Evolutionary conservation across 2,329 filamentous ascomycete species (phyloP), one percentile per base, ranked within the genome.

Genomic region (Colletotrichum godetiae): DNA sequence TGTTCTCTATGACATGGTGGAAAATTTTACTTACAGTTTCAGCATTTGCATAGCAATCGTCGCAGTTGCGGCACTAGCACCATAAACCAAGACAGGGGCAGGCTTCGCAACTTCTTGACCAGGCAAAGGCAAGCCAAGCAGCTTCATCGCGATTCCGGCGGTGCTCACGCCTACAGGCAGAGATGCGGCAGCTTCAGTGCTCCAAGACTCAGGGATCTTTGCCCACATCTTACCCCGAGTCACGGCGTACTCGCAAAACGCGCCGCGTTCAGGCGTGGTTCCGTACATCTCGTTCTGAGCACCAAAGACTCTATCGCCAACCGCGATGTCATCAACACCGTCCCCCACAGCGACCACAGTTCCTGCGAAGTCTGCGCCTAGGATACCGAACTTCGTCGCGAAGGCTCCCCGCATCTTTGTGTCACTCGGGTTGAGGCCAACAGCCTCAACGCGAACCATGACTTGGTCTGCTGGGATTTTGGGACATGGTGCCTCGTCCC

Each of bases 161-260:
- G 86, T 88, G n/a, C 78, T 79, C 11, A 86, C 74, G 3, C 82
- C 84, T 2, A 86, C 79, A 10, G 83, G 84, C 0, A 86, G 73
- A 1, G 83, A 85, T 1, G 86, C 88, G 69, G 86, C 88, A 68
- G 89, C 82, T 72, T 86, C 85, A 68, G 84, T 81, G 68, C 77
- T 83, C 49, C 87, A 62, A 24, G 67, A 80, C 80, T 53, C 84
- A 82, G 4, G 87, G 86, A 15, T 84, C 83, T 75, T 82, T 52
- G 58, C 80, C 67, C 83, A 81, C 4, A 86, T 11, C 62, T 83
- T 81, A 0, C 80, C 83, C 68, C 84, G 84, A 74, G 76, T 83
- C 0, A 79, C 73, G 55, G 80, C 76, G 73, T 83, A 84, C 59
- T 84, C 82, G 33, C 78, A 82, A 11, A 84, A 87, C 1, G 83